phyloP scores from a whole-genome alignment of 345 rosid genomes.

The Microcos paniculata region DNA sequence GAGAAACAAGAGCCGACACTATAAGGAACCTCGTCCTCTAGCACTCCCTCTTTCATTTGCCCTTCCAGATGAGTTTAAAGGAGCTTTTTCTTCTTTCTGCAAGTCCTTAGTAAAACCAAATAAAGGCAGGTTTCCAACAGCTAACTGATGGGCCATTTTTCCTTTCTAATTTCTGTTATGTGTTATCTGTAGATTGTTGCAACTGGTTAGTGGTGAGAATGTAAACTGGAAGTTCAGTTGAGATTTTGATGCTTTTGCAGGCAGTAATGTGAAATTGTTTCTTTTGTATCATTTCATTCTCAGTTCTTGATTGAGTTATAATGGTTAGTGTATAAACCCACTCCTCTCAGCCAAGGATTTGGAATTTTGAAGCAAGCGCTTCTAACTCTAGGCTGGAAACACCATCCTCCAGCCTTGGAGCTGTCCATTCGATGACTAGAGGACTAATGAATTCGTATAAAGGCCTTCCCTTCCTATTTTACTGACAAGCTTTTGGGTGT shows the following conservation, averaged over 20 bases:
- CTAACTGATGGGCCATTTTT: background rate
- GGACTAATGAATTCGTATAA: too few relatives aligned
- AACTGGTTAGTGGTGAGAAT: background rate
- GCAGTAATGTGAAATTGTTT: background rate
- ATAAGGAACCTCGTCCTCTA: conserved; percentile 29
- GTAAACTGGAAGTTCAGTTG: background rate
- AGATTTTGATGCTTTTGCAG: background rate
- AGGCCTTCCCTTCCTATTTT: too few relatives aligned
- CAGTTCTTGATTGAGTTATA: too few relatives aligned
- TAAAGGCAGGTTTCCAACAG: conserved; percentile 26
- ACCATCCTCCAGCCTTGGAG: too few relatives aligned
- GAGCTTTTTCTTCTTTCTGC: conserved; percentile 69
- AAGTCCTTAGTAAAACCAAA: conserved; percentile 48
- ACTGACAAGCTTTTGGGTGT: too few relatives aligned
- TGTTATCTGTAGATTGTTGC: background rate
- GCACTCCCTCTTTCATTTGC: conserved; percentile 60
- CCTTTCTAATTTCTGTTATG: background rate
- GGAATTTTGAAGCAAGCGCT: too few relatives aligned
- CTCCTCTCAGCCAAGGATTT: too few relatives aligned
- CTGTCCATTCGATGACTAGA: too few relatives aligned
- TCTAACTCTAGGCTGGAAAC: too few relatives aligned
- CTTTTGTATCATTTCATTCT: background rate
- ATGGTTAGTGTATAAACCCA: too few relatives aligned
- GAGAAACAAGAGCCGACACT: conserved; percentile 25
- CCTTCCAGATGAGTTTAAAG: conserved; percentile 64